Percentiles rank a stretch among this genome's conserved stretches.
Evolutionary conservation across 2,329 filamentous ascomycete genomes (phyloP).

Genomic region (Coniochaeta sp.): DNA sequence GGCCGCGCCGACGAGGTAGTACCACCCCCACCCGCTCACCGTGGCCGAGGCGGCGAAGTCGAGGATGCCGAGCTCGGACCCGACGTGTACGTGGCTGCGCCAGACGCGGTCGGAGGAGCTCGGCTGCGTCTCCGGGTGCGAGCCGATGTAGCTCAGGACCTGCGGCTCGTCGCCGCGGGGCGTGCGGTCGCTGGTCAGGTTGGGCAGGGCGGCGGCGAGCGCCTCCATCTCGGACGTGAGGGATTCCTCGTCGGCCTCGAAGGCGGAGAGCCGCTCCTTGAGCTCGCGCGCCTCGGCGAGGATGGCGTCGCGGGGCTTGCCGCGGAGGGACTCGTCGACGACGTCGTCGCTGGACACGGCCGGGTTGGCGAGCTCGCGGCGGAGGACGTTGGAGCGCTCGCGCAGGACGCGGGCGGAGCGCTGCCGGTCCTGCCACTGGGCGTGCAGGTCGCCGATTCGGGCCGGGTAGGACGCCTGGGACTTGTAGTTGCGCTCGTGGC

Average conservation of each 20-base stretch:
- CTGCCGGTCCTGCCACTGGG: constrained; percentile 55
- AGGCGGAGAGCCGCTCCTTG: constrained; percentile 53
- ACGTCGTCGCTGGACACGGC: constrained; percentile 32
- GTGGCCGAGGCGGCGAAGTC: constrained; percentile 78
- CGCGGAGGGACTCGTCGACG: constrained; percentile 10
- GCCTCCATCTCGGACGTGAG: constrained; percentile 60
- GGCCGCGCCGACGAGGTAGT: constrained; percentile 87
- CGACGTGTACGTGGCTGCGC: constrained; percentile 81
- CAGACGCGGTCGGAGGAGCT: constrained; percentile 37
- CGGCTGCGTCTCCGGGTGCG: constrained; percentile 41
- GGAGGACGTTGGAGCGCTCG: constrained; percentile 59
- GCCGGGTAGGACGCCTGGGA: constrained; percentile 44
- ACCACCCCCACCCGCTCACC: constrained; percentile 96
- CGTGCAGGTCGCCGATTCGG: constrained; percentile 48
- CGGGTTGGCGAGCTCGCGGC: constrained; percentile 48
- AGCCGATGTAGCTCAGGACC: constrained; percentile 73
- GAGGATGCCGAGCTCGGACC: constrained; percentile 76
- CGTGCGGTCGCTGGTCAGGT: constrained; percentile 71
- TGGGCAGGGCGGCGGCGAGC: constrained; percentile 75
- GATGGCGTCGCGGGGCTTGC: constrained; percentile 39
- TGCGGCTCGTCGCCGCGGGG: constrained; percentile 61
- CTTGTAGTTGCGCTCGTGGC: constrained; percentile 75
- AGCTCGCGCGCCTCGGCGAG: constrained; percentile 57
- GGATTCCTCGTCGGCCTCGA: constrained; percentile 55
- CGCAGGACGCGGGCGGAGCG: constrained; percentile 52